Evolutionary conservation across 176 grass and related monocot genomes (phyloP).

Genomic region (Aegilops speltoides): DNA sequence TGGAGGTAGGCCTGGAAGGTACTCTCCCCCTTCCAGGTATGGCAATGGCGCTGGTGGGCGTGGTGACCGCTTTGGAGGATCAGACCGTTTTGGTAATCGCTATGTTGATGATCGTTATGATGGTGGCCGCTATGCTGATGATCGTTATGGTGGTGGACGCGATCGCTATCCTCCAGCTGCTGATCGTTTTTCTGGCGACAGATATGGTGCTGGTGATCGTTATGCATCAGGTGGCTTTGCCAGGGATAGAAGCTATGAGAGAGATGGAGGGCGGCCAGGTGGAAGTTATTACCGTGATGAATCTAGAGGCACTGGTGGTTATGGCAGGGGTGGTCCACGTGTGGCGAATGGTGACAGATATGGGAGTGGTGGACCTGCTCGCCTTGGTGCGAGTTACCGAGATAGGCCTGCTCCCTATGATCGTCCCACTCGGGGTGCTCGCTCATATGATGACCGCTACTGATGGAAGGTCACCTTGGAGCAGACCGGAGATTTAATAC

Average conservation of each 20-base stretch:
- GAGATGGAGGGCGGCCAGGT: conserved; percentile 48
- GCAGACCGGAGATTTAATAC: conserved; percentile 12
- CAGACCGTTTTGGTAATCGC: conserved; percentile 66
- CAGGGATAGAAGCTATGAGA: conserved; percentile 87
- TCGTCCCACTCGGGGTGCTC: conserved; percentile 58
- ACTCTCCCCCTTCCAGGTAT: conserved; percentile 68
- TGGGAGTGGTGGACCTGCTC: conserved; percentile 54
- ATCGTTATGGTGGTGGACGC: conserved; percentile 58
- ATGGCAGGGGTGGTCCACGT: conserved; percentile 60
- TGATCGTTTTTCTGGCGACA: conserved; percentile 83
- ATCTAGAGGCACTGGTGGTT: conserved; percentile 47
- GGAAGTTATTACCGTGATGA: conserved; percentile 72
- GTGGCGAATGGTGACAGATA: conserved; percentile 46
- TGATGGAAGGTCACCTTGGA: conserved; percentile 41
- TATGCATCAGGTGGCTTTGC: conserved; percentile 69
- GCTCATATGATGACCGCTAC: conserved; percentile 72
- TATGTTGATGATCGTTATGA: conserved; percentile 86
- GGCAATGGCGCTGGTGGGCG: conserved; percentile 48
- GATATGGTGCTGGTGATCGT: conserved; percentile 67
- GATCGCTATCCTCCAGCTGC: conserved; percentile 64
- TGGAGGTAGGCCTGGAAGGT: conserved; percentile 56
- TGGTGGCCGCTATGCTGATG: conserved; percentile 53
- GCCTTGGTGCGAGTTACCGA: conserved; percentile 55
- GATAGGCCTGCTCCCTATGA: conserved; percentile 77
- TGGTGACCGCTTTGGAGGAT: conserved; percentile 71